These are phyloP conservation scores for Leccinum griseonigrum DNA, from an alignment of 1,284 basidiomycete species.

Conservation along the genomic window DNA sequence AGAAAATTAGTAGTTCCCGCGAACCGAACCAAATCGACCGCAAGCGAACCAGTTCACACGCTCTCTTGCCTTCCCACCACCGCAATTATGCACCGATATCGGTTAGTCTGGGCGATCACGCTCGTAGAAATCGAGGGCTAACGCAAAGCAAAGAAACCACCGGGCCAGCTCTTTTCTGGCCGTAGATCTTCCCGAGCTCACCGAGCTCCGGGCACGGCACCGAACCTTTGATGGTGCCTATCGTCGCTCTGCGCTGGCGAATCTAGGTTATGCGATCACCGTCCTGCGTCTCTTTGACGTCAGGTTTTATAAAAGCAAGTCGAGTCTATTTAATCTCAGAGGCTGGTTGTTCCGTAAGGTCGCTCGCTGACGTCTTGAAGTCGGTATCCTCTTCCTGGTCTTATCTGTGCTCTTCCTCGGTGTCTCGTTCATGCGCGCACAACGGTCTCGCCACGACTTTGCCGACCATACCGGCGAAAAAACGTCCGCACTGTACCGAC, in stretches of 20 bases:
- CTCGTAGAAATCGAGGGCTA: neutral
- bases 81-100: constrained; percentile 24
- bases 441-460: constrained; percentile 71
- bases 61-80: neutral
- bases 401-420: constrained; percentile 61
- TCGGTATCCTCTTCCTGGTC: constrained; percentile 70
- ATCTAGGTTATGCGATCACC: constrained; percentile 71
- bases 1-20: constrained; percentile 5
- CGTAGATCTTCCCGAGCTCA: constrained; percentile 61
- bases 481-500: constrained; percentile 19
- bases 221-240: constrained; percentile 84
- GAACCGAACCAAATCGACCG: constrained; percentile 14
- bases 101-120: constrained; percentile 18
- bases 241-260: constrained; percentile 69
- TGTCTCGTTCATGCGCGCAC: constrained; percentile 57
- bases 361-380: constrained; percentile 34
- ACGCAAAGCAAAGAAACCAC: constrained; percentile 47
- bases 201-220: constrained; percentile 74
- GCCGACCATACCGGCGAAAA: constrained; percentile 50
- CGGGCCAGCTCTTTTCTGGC: constrained; percentile 56
- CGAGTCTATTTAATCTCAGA: constrained; percentile 5
- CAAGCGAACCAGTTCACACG: constrained; percentile 23
- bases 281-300: constrained; percentile 75
- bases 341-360: neutral
- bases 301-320: constrained; percentile 65